Conservation (phyloP, 305 asterid genomes). For the Fraxinus ornus region DNA sequence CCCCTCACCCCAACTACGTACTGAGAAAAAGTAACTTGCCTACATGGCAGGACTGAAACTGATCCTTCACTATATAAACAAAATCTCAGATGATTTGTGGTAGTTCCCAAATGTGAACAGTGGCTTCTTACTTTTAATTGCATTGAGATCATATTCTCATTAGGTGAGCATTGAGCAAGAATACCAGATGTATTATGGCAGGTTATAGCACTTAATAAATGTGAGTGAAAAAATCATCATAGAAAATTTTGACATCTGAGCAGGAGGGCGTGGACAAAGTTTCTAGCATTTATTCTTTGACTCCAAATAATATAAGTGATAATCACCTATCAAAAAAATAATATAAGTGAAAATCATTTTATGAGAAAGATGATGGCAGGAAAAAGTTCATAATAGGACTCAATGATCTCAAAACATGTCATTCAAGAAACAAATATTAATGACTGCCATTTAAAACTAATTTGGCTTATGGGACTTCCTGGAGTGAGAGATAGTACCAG, state of each 20-base stretch:
- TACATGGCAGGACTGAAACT: neutral
- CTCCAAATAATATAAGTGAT: neutral
- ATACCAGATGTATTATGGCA: neutral
- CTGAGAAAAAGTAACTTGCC: neutral
- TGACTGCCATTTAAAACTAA: neutral
- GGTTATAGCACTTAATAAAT: neutral
- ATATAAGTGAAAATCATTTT: too few relatives aligned
- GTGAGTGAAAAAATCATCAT: neutral
- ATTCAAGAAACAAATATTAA: neutral
- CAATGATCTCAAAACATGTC: neutral
- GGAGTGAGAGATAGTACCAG: constrained; percentile 47
- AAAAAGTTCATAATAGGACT: neutral
- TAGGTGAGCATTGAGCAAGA: neutral
- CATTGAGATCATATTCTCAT: neutral
- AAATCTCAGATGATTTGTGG: neutral
- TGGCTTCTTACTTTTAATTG: neutral
- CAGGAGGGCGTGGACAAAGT: neutral
- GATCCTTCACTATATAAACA: neutral
- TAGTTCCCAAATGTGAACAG: neutral
- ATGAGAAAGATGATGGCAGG: neutral
- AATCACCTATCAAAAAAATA: too few relatives aligned
- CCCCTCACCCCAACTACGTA: neutral
- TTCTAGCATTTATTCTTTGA: neutral
- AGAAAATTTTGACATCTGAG: neutral
- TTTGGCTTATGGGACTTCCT: neutral